A percentile compares a stretch with the other conserved stretches of the same genome.
These are phyloP conservation scores for Apostasia ramifera DNA, from an alignment of 106 monocot genomes.

Conservation along the genomic window DNA sequence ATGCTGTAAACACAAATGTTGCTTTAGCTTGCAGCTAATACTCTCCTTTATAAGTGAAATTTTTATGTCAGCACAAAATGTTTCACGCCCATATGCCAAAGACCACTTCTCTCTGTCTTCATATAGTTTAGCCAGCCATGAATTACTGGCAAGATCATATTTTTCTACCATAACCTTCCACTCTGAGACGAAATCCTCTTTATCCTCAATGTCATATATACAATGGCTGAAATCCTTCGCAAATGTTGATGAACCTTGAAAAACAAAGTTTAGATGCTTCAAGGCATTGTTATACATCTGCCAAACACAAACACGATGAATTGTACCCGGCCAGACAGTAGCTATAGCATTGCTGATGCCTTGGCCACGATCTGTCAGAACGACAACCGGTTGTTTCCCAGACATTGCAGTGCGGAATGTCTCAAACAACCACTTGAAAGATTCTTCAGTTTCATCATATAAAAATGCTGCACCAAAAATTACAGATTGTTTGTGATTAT, in stretches of 20 bases:
- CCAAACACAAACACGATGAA: conserved; percentile 12
- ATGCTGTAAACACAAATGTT: neutral
- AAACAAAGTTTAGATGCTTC: conserved; percentile 7
- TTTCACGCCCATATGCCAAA: conserved; percentile 11
- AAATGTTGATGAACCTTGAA: conserved; percentile 10
- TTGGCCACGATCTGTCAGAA: conserved; percentile 17
- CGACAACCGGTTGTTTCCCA: conserved; percentile 19
- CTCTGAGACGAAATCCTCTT: conserved; percentile 4
- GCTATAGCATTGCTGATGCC: conserved; percentile 14
- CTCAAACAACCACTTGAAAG: conserved; percentile 28
- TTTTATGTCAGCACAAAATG: conserved; percentile 11
- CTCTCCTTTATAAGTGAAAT: conserved; percentile 6
- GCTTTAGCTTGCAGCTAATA: conserved; percentile 1
- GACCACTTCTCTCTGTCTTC: conserved; percentile 7
- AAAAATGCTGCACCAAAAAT: conserved; percentile 31
- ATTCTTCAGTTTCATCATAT: conserved; percentile 20
- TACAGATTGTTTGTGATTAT: conserved; percentile 24
- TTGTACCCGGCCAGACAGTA: conserved; percentile 15
- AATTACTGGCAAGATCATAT: conserved; percentile 1
- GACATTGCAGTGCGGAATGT: conserved; percentile 24
- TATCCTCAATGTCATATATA: conserved; percentile 7
- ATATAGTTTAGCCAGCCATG: conserved; percentile 2
- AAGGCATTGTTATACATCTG: conserved; percentile 6
- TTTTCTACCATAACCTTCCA: conserved; percentile 5
- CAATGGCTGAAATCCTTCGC: conserved; percentile 9